phyloP scores from a whole-genome alignment of 2,329 filamentous ascomycete genomes.

The Dactylellina parvicollis region DNA sequence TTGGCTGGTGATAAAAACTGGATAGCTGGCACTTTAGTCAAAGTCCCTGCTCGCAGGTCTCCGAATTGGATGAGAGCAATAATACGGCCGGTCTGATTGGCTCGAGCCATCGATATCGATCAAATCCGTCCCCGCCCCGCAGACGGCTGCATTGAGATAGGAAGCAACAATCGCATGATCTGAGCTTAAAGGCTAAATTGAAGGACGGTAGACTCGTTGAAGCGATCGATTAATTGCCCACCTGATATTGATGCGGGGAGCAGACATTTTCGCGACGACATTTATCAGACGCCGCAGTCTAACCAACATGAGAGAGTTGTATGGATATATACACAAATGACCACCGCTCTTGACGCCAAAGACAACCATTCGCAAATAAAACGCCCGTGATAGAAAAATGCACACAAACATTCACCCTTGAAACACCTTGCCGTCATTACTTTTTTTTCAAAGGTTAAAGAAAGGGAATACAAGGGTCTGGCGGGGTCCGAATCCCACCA shows the following conservation, averaged over 20 bases:
- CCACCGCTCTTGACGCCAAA: neutral
- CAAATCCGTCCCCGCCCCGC: too few species aligned
- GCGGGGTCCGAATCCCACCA: neutral
- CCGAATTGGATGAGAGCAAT: neutral
- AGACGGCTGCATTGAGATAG: too few species aligned
- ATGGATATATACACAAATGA: neutral
- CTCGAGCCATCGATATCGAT: slow-evolving; percentile 30
- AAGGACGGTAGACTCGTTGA: too few species aligned
- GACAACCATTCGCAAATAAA: neutral
- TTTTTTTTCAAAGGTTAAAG: neutral
- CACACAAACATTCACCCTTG: neutral
- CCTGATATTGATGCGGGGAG: neutral
- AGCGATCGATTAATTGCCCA: too few species aligned
- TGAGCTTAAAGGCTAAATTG: too few species aligned
- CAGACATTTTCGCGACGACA: neutral
- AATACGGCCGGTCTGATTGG: slow-evolving; percentile 25
- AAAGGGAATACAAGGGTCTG: neutral
- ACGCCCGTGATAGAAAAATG: slow-evolving; percentile 1
- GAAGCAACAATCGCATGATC: too few species aligned
- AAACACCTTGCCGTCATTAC: neutral
- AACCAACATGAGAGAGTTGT: neutral
- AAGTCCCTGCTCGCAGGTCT: slow-evolving; percentile 10
- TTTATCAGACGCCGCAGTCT: neutral
- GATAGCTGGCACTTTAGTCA: slow-evolving; percentile 1
- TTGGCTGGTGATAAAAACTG: slow-evolving; percentile 41